Evolutionary conservation across 2,329 filamentous ascomycete species (phyloP), one percentile per base, ranked within the genome.

Genomic region (Paracoccidioides brasiliensis): DNA sequence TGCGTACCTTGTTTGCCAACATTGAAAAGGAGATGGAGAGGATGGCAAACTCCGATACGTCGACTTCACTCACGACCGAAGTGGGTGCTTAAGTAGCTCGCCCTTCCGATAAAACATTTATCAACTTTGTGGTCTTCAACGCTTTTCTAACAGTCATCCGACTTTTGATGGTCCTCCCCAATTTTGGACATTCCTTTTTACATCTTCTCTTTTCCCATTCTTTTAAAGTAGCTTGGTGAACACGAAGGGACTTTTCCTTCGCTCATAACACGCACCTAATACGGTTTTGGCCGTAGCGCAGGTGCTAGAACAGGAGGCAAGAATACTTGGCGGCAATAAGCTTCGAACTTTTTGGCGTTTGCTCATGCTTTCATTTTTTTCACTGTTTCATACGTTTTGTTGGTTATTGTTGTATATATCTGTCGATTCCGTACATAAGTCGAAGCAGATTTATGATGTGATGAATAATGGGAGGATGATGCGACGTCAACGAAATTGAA

Each of bases 1-100:
- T 88, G 7, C 85, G 83, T 60, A 78, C 80, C 2, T 74, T 87
- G 1, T 73, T 87, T 43, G 81, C 80, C 1, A 83, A 86, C 60
- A 83, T 86, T 12, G 82, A 86, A 67, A 75, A 75, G 58, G 77
- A 82, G 63, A 80, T 83, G 64, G 77, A 67, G 37, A 63, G 63
- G n/a, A 72, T 73, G 66, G 65, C 65, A 43, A 54, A 53, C 12
- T 56, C 56, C 57, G 66, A 64, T 43, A 64, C 61, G 42, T 42
- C 54, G 14, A 50, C 51, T 46, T 56, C 57, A 12, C 43, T 48
- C 12, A 14, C 32, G 35, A 14, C 41, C 38, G 22, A 40, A 6
- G 22, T 32, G 7, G 38, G n/a, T 32, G 28, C 35, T 40, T 43
- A 38, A 22, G 22, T n/a, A 22, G 38, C 22, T 38, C 22, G 33